Base-by-base conservation (phyloP, 2,329 filamentous ascomycete genomes). In the Fusarium neocosmosporiellum region DNA sequence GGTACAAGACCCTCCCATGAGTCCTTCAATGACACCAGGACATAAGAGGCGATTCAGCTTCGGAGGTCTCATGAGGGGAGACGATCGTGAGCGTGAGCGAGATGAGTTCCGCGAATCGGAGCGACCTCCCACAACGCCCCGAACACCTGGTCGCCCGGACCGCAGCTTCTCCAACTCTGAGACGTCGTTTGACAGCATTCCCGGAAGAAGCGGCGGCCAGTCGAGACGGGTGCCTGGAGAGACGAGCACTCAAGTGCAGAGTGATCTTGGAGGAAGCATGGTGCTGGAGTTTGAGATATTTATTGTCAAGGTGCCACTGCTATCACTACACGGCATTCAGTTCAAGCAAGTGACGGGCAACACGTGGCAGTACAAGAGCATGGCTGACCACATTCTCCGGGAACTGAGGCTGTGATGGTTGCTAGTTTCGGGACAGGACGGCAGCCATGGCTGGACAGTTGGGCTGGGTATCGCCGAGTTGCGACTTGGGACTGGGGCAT, bases 351-450 rank as follows among this genome's bases (percentile, higher is more conserved):
- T 98, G 75, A 90, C 94, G 65, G 96, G 96, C 37, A 96, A 97
- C 67, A 98, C 96, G 66, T 98, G 96, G 95, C 95, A 98, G 82
- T 99, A 97, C 85, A 98, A 98, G 86, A 96, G 94, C 79, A 97
- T 98, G 95, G 96, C 96, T 37, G 95, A 98, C 83, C 95, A 95
- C 77, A 98, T 99, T 78, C 86, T 99, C 75, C 91, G 93, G 79
- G 95, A 96, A 81, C 84, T 99, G 75, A 91, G 91, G 79, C 88
- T 98, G 71, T 98, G 84, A 85, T n/a, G 20, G 46, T 41, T 31
- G 20, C 20, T 48, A 24, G 34, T 71, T 59, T 31, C 31, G 36
- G 39, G 57, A 37, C 55, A 61, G 24, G 54, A 50, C 48, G 66
- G 37, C n/a, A n/a, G 37, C 18, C 37, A 39, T 20, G 9, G 29